phyloP scores from a whole-genome alignment of 2,329 filamentous ascomycete genomes.

The Talaromyces sp. region DNA sequence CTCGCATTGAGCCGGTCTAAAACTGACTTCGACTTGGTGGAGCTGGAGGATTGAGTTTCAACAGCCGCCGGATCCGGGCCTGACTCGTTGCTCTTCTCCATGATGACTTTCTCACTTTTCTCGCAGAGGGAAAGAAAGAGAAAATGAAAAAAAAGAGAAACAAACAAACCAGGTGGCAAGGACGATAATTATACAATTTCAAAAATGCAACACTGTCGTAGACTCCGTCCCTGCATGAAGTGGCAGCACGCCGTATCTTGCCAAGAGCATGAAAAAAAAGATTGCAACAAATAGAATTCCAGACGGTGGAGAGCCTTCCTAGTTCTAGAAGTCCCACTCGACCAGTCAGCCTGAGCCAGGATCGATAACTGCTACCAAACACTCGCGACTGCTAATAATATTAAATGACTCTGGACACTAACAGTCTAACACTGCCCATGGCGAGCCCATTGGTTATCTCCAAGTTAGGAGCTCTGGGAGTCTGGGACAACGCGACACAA shows the following conservation, averaged over 20 bases:
- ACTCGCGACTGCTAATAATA: neutral
- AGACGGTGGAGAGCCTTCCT: neutral
- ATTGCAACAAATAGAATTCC: neutral
- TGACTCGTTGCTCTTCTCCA: constrained; percentile 6
- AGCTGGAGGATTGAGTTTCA: constrained; percentile 5
- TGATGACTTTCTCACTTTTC: neutral
- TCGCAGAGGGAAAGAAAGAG: neutral
- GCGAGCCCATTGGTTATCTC: neutral
- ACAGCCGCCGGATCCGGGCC: neutral
- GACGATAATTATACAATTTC: neutral
- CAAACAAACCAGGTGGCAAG: neutral
- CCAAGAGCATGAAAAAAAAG: neutral
- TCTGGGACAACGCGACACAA: neutral
- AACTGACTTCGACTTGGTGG: neutral
- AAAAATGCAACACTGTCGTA: neutral
- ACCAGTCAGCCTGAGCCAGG: neutral
- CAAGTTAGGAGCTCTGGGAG: neutral
- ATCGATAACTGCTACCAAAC: neutral
- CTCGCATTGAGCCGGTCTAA: constrained; percentile 7
- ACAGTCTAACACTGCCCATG: neutral
- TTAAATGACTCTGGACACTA: neutral
- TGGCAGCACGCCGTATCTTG: neutral
- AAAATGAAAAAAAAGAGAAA: neutral
- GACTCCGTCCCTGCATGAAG: neutral
- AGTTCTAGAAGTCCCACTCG: neutral